Evolutionary conservation across 495 filamentous ascomycete species (phyloP).

Genomic region (Evansstolkia leycettana): DNA sequence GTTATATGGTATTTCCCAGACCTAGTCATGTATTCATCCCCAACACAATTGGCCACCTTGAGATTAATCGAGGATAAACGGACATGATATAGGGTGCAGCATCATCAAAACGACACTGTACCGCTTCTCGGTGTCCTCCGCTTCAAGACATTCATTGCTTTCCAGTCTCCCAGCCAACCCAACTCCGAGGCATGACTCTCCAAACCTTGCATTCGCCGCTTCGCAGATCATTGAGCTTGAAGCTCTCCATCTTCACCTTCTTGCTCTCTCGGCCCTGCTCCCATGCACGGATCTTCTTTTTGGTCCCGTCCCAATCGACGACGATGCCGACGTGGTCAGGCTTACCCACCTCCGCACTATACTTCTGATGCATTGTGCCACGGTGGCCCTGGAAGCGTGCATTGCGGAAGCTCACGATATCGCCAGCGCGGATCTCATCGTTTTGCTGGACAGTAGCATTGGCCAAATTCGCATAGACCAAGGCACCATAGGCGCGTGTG

Average conservation of each 20-base stretch:
- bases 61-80: too few relatives aligned
- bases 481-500: constrained; percentile 75
- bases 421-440: constrained; percentile 89
- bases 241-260: constrained; percentile 90
- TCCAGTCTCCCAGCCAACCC: constrained; percentile 73
- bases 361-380: constrained; percentile 90
- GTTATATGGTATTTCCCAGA: constrained; percentile 14
- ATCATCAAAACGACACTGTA: too few relatives aligned
- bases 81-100: too few relatives aligned
- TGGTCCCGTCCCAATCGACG: constrained; percentile 96
- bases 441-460: constrained; percentile 82
- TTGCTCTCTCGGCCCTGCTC: constrained; percentile 91
- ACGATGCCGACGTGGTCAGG: constrained; percentile 93
- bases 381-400: constrained; percentile 93
- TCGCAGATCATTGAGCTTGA: constrained; percentile 79
- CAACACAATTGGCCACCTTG: constrained; percentile 1
- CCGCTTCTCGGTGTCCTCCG: too few relatives aligned
- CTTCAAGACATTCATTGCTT: constrained; percentile 4
- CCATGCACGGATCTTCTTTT: constrained; percentile 94
- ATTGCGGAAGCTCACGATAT: constrained; percentile 89
- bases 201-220: constrained; percentile 96
- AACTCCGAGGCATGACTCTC: constrained; percentile 83
- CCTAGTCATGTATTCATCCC: constrained; percentile 13
- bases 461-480: constrained; percentile 87
- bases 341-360: constrained; percentile 76